Evolutionary conservation across 768 basidiomycete genomes (phyloP).

Genomic region (Podaxis sp.): DNA sequence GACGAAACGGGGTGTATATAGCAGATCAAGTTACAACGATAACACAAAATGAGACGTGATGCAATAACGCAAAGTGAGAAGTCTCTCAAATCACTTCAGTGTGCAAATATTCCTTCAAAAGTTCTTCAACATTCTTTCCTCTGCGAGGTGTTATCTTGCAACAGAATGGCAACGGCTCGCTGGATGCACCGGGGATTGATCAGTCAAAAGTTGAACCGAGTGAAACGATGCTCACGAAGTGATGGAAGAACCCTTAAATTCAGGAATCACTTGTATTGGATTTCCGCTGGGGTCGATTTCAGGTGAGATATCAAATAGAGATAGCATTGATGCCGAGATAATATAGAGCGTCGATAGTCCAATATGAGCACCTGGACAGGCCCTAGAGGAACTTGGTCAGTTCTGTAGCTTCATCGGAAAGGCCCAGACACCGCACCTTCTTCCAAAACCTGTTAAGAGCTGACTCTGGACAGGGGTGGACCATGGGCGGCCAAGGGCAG

Average conservation of each 20-base stretch:
- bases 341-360: constrained; percentile 20
- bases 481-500: no score
- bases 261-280: constrained; percentile 12
- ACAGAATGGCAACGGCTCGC: constrained; percentile 1
- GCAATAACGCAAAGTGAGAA: neutral
- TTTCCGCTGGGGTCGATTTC: constrained; percentile 20
- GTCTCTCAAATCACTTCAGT: neutral
- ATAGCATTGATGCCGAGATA: constrained; percentile 19
- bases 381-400: constrained; percentile 12
- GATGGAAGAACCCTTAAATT: neutral
- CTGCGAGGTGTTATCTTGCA: constrained; percentile 5
- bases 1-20: neutral
- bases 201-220: neutral
- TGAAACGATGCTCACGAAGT: neutral
- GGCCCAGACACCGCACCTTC: constrained; percentile 13
- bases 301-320: constrained; percentile 21
- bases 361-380: constrained; percentile 26
- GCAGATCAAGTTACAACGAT: neutral
- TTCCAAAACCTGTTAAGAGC: constrained; percentile 25
- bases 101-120: neutral
- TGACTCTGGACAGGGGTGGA: no score
- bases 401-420: neutral
- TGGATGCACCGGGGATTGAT: neutral
- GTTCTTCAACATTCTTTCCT: neutral
- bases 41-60: neutral